Percentiles rank a stretch among this genome's conserved stretches.
Conservation (phyloP, 805 yeast genomes). For the Babjeviella inositovora region DNA sequence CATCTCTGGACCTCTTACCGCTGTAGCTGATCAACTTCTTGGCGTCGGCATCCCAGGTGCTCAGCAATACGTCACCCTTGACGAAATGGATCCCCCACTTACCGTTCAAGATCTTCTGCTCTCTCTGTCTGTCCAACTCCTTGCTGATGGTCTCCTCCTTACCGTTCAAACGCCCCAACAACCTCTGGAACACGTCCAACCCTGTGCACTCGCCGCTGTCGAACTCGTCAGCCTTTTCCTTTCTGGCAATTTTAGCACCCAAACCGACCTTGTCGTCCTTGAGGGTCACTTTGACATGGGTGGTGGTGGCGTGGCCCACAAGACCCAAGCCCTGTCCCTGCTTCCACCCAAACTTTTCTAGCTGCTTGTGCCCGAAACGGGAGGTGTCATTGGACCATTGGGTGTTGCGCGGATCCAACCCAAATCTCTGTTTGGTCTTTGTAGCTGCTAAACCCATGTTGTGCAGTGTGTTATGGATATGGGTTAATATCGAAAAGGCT, state of each 20-base stretch:
- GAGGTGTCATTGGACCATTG: slow-evolving; percentile 80
- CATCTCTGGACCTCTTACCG: slow-evolving; percentile 2
- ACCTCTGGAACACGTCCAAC: slow-evolving; percentile 81
- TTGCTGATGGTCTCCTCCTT: slow-evolving; percentile 49
- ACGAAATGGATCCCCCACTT: slow-evolving; percentile 83
- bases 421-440: slow-evolving; percentile 70
- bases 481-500: too few relatives aligned
- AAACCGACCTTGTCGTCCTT: slow-evolving; percentile 78
- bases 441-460: slow-evolving; percentile 73
- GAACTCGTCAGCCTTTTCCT: slow-evolving; percentile 45
- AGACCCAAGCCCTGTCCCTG: slow-evolving; percentile 85
- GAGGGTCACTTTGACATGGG: slow-evolving; percentile 70
- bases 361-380: slow-evolving; percentile 78
- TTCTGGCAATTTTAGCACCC: slow-evolving; percentile 64
- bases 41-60: slow-evolving; percentile 65
- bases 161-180: slow-evolving; percentile 81
- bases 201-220: slow-evolving; percentile 81
- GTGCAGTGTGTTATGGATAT: too few relatives aligned
- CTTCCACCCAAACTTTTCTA: slow-evolving; percentile 77
- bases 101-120: slow-evolving; percentile 61
- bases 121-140: slow-evolving; percentile 54
- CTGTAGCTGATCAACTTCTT: slow-evolving; percentile 13
- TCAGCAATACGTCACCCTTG: slow-evolving; percentile 65
- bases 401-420: slow-evolving; percentile 87
- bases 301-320: slow-evolving; percentile 43